These are phyloP conservation scores for Saccharomycopsis sp. DNA, from an alignment of 805 yeast genomes.

Conservation along the genomic window DNA sequence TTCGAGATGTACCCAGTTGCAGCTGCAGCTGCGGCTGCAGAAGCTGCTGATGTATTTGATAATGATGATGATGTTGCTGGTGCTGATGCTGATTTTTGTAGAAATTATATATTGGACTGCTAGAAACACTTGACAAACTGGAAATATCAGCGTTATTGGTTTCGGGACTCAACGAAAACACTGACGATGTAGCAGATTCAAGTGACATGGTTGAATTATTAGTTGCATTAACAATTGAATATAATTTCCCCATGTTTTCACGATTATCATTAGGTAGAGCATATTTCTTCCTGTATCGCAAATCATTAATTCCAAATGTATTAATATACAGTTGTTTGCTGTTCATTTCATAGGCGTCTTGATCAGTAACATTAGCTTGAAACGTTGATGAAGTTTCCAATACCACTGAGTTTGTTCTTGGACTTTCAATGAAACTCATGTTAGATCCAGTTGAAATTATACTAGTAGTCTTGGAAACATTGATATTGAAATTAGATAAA, in stretches of 20 bases:
- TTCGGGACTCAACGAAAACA: constrained; percentile 11
- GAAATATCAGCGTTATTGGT: constrained; percentile 4
- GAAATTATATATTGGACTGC: constrained; percentile 3
- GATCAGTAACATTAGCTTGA: constrained; percentile 12
- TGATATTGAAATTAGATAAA: constrained; percentile 3
- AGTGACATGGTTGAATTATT: constrained; percentile 10
- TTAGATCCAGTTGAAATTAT: not conserved
- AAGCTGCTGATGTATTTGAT: not conserved
- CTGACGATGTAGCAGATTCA: constrained; percentile 11
- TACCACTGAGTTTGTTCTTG: too few species aligned
- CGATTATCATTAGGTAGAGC: constrained; percentile 18
- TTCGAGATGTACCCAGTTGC: too few species aligned
- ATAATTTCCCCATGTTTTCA: constrained; percentile 8
- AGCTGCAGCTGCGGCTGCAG: too few species aligned
- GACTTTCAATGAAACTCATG: not conserved
- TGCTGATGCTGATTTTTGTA: constrained; percentile 9
- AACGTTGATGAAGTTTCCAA: constrained; percentile 3
- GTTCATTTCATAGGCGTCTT: constrained; percentile 12
- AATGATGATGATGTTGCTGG: constrained; percentile 11
- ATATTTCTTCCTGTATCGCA: constrained; percentile 20
- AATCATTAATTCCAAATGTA: constrained; percentile 13
- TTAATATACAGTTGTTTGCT: constrained; percentile 8
- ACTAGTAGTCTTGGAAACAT: not conserved
- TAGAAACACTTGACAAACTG: constrained; percentile 5
- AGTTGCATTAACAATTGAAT: constrained; percentile 17